A percentile compares a stretch with the other conserved stretches of the same genome.
Evolutionary conservation across 1,139 yeast genomes (phyloP).

Genomic region (Keqinozyma sinolaborantium): DNA sequence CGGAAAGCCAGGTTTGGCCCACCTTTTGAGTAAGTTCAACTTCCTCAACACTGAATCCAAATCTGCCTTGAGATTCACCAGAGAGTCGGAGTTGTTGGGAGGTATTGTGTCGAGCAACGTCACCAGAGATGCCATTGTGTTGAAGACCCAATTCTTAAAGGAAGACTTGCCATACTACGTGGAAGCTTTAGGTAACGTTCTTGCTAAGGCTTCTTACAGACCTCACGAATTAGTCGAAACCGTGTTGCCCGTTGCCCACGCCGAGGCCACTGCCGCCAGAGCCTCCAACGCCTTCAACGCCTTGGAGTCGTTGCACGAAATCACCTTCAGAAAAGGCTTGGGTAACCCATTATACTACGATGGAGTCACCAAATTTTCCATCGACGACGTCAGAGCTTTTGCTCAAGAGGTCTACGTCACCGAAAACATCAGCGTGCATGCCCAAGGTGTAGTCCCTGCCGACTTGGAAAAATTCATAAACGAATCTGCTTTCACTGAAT

Average conservation of each 20-base stretch:
- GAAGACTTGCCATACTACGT: conserved; percentile 91
- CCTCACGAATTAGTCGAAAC: conserved; percentile 80
- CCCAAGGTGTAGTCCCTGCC: conserved; percentile 67
- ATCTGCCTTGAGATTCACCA: conserved; percentile 87
- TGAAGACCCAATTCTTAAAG: conserved; percentile 78
- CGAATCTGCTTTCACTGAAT: conserved; percentile 62
- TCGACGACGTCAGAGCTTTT: conserved; percentile 64
- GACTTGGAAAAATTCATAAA: conserved; percentile 69
- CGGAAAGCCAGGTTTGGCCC: conserved; percentile 79
- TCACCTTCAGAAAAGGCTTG: conserved; percentile 83
- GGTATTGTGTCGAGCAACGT: conserved; percentile 69
- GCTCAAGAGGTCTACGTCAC: conserved; percentile 69
- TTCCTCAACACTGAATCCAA: conserved; percentile 81
- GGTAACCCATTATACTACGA: conserved; percentile 82
- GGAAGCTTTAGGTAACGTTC: conserved; percentile 76
- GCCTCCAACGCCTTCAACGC: conserved; percentile 58
- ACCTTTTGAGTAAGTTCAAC: conserved; percentile 78
- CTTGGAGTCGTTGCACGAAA: conserved; percentile 73
- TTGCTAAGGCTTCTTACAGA: conserved; percentile 70
- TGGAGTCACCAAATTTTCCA: conserved; percentile 53
- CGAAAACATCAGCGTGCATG: conserved; percentile 68
- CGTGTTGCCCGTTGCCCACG: conserved; percentile 74
- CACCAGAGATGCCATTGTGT: conserved; percentile 80
- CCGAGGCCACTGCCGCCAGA: conserved; percentile 50
- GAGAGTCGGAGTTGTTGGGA: conserved; percentile 94